Evolutionary conservation across 2,329 filamentous ascomycete genomes (phyloP), one percentile per base, ranked within the genome.

Genomic region (Eutypella sp.): DNA sequence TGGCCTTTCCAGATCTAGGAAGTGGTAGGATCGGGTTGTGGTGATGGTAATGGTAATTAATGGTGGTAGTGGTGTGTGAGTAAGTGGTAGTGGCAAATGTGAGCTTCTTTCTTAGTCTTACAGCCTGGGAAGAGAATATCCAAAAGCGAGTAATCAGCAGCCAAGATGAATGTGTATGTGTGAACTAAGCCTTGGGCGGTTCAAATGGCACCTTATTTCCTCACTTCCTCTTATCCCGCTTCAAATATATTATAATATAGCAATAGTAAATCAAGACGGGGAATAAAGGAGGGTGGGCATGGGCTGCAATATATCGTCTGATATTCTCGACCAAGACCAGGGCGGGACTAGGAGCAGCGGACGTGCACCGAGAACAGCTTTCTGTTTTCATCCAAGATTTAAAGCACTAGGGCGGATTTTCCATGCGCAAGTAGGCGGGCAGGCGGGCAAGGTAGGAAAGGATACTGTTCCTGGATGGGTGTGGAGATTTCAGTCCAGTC

Each of bases 341-440:
- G 60, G 57, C 60, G 53, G 57, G 57, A 60, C 60, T 61, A 58
- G 65, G 61, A 63, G 58, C 59, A 55, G 63, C 63, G 61, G 60
- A 58, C 62, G 64, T 65, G 64, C 67, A 69, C 67, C 65, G 66
- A 58, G 62, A 22, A 63, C 61, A 63, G 58, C 60, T 59, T 64
- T 64, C 60, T 59, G 59, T 66, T 67, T 64, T 68, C 60, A 66
- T 61, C 65, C 57, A 60, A 63, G 67, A 62, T 63, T 67, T 65
- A 67, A 74, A 73, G 70, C 71, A 71, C 62, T 64, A 62, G 65
- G 65, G 64, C 63, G 57, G 65, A 72, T 68, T 71, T 66, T 65
- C 66, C 67, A 68, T 71, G 67, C 68, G 63, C 68, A 66, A 73
- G 70, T n/a, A n/a, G n/a, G n/a, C n/a, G n/a, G n/a, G n/a, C n/a